Evolutionary conservation across 1,139 yeast genomes (phyloP).

Genomic region (Sugiyamaella grinbergsii): DNA sequence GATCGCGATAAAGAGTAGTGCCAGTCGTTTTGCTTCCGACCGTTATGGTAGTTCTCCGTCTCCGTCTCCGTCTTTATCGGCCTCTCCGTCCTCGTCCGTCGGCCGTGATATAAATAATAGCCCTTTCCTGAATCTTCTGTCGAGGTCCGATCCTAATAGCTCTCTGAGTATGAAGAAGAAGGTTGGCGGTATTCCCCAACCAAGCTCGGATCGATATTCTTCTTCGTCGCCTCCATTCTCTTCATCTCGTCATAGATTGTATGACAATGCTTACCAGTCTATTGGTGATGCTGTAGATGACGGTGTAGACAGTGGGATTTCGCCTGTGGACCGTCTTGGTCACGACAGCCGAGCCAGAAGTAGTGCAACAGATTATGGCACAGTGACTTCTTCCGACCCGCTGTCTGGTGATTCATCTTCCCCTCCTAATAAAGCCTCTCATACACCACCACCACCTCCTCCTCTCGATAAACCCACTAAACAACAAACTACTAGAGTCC

Average conservation of each 20-base stretch:
- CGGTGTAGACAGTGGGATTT: neutral
- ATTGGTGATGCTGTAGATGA: conserved; percentile 7
- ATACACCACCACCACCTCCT: neutral
- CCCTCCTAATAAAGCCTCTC: no score
- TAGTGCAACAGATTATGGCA: no score
- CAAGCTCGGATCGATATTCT: no score
- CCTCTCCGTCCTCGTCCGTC: neutral
- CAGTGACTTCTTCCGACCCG: no score
- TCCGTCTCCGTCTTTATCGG: no score
- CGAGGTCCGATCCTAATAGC: neutral
- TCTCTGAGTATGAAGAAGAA: neutral
- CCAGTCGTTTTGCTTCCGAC: no score
- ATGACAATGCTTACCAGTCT: neutral
- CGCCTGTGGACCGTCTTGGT: no score
- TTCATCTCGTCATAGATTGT: neutral
- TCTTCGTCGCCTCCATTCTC: neutral
- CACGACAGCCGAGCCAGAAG: no score
- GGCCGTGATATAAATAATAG: neutral
- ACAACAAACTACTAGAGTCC: conserved; percentile 3
- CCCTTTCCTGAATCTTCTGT: neutral
- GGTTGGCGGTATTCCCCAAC: neutral
- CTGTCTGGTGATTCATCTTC: no score
- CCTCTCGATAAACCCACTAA: neutral
- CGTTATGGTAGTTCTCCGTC: no score
- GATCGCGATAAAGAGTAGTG: no score